Percentiles rank a stretch among this genome's conserved stretches.
phyloP scores from a whole-genome alignment of 2,329 filamentous ascomycete species.

The Leptoxyphium fumago region DNA sequence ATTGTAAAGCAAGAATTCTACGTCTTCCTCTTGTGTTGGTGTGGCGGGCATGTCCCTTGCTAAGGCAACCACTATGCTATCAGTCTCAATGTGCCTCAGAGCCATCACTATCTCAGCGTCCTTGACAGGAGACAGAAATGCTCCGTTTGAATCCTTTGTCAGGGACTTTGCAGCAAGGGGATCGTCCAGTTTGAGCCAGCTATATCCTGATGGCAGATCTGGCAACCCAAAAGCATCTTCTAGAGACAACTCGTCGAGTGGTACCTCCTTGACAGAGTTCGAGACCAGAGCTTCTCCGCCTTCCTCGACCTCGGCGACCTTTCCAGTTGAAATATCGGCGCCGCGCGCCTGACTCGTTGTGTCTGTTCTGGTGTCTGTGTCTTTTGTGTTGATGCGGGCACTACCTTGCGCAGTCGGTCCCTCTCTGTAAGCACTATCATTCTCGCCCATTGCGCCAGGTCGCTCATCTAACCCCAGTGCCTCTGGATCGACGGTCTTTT shows the following conservation, averaged over 20 bases:
- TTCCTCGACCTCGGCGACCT: neutral
- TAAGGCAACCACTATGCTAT: neutral
- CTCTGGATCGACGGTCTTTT: conserved; percentile 3
- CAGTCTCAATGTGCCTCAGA: neutral
- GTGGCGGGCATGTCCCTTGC: neutral
- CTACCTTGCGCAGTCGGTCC: conserved; percentile 10
- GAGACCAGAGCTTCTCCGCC: neutral
- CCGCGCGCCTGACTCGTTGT: neutral
- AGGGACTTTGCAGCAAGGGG: neutral
- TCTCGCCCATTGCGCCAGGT: conserved; percentile 11
- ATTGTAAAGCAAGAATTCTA: neutral
- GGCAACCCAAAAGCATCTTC: neutral
- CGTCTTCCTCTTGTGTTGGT: neutral
- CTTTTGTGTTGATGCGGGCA: neutral
- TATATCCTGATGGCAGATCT: neutral
- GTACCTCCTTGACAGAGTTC: neutral
- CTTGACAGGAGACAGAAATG: conserved; percentile 3
- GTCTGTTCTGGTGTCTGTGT: neutral
- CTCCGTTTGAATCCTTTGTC: neutral
- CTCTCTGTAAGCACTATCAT: conserved; percentile 7
- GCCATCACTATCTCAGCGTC: conserved; percentile 4
- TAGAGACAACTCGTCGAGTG: neutral
- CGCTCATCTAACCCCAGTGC: conserved; percentile 2
- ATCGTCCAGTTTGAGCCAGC: neutral
- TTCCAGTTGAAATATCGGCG: neutral